Percentiles rank a stretch among this genome's conserved stretches.
Evolutionary conservation across 1,284 basidiomycete species (phyloP).

Genomic region (Boletellus sp.): DNA sequence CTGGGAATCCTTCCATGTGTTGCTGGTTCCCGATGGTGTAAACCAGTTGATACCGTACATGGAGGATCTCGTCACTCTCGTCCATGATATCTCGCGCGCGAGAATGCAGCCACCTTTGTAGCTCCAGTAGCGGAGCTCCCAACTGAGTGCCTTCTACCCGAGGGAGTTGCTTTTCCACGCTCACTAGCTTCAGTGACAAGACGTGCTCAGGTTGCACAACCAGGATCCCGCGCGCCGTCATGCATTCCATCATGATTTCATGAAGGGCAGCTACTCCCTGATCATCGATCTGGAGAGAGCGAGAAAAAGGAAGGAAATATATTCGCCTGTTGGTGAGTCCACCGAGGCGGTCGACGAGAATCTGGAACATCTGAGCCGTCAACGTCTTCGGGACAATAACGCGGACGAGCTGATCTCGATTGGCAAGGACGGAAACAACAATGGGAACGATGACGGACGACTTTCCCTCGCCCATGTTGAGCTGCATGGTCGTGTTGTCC

Average conservation of each 20-base stretch:
- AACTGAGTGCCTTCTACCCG: no score
- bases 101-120: no score
- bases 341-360: background rate
- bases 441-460: background rate
- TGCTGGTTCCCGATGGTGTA: no score
- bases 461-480: background rate
- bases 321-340: background rate
- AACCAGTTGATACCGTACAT: no score
- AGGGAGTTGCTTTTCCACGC: background rate
- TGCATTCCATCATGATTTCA: background rate
- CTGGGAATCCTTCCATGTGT: no score
- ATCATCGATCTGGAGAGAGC: no score
- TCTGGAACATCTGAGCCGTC: background rate
- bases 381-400: background rate
- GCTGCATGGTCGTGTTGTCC: background rate
- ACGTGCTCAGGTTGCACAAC: background rate
- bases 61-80: no score
- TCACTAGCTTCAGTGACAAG: background rate
- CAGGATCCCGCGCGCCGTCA: background rate
- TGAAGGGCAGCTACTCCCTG: no score
- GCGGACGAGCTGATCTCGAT: background rate
- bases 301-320: background rate
- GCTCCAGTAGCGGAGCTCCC: no score
- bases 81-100: no score
- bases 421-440: background rate